Evolutionary conservation across 768 basidiomycete species (phyloP).

Genomic region (Russula sp.): DNA sequence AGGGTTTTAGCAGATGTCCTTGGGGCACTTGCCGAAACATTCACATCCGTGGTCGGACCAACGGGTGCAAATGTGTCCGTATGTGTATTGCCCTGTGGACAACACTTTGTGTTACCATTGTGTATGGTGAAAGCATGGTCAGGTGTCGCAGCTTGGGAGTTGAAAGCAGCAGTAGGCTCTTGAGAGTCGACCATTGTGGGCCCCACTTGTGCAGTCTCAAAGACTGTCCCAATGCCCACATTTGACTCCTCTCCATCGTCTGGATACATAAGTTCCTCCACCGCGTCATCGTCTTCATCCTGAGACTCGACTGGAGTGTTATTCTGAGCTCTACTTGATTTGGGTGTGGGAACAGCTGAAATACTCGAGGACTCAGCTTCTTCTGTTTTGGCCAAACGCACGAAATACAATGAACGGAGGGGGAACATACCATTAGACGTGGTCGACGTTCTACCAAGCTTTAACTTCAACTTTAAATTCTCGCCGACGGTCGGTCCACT

Average conservation of each 20-base stretch:
- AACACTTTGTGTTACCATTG: background rate
- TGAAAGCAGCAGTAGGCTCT: background rate
- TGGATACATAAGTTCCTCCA: constrained; percentile 7
- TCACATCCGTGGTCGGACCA: background rate
- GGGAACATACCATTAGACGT: background rate
- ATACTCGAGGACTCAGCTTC: background rate
- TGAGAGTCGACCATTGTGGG: background rate
- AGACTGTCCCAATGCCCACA: background rate
- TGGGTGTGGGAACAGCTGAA: background rate
- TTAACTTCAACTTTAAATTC: background rate
- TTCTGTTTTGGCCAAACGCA: background rate
- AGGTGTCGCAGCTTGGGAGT: background rate
- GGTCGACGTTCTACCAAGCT: background rate
- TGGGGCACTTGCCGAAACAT: background rate
- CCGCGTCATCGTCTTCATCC: constrained; percentile 2
- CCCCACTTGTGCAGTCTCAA: background rate
- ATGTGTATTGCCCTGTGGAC: background rate
- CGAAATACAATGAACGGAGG: background rate
- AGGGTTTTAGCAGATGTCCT: background rate
- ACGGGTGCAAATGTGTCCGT: background rate
- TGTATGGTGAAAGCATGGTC: background rate
- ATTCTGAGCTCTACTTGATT: background rate
- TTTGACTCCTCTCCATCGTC: background rate
- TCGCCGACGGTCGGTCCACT: background rate
- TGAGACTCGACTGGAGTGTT: background rate